Evolutionary conservation across 345 rosid species (phyloP).

Genomic region (Acer negundo): DNA sequence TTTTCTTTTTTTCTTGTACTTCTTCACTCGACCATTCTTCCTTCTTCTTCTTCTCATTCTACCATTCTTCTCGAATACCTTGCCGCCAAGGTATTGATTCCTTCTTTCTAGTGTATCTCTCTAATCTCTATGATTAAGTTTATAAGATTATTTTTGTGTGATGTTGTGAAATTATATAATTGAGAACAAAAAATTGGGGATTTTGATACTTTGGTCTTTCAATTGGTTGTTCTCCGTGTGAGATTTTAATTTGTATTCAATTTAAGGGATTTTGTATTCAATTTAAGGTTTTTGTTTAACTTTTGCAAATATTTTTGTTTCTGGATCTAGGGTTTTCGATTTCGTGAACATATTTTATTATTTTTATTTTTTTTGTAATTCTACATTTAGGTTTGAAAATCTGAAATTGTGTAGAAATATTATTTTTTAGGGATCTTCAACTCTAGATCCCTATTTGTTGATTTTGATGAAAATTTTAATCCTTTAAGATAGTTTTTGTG

Average conservation of each 20-base stretch:
- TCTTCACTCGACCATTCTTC: too few relatives aligned
- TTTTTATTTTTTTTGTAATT: background rate
- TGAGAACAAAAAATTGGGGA: too few relatives aligned
- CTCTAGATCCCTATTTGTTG: background rate
- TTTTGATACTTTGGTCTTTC: background rate
- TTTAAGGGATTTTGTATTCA: background rate
- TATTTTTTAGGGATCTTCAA: background rate
- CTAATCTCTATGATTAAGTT: too few relatives aligned
- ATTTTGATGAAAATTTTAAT: background rate
- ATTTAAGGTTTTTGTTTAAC: background rate
- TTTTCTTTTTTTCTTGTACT: too few relatives aligned
- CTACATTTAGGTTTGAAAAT: background rate
- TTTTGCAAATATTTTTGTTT: background rate
- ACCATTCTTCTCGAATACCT: conserved; percentile 91
- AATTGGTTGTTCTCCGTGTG: background rate
- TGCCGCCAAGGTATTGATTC: conserved; percentile 73
- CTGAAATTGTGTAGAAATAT: background rate
- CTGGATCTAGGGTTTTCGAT: conserved; percentile 30
- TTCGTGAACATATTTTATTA: background rate
- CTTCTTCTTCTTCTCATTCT: too few relatives aligned
- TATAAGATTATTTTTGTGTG: too few relatives aligned
- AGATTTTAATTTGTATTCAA: too few relatives aligned
- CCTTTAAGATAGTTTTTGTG: background rate
- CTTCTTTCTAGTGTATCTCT: too few relatives aligned
- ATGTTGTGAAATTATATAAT: too few relatives aligned